Evolutionary conservation across 192 early-diverging fungal genomes (phyloP).

Genomic region (Spizellomyces sp.): DNA sequence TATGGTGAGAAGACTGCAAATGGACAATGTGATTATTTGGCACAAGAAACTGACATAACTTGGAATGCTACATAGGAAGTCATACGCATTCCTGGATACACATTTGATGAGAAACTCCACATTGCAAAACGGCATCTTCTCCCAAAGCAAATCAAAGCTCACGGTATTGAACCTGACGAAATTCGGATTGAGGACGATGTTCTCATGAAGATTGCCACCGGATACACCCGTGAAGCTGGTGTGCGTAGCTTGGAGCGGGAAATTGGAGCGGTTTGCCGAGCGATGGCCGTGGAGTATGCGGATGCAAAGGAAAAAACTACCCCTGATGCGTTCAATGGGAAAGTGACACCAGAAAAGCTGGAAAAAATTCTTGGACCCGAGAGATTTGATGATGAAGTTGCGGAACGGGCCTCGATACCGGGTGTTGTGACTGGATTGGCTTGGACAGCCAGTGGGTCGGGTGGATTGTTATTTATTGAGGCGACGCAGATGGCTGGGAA

Average conservation of each 20-base stretch:
- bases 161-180: constrained; percentile 57
- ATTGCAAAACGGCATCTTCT: constrained; percentile 75
- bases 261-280: constrained; percentile 69
- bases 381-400: constrained; percentile 70
- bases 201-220: constrained; percentile 61
- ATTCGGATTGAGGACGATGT: constrained; percentile 60
- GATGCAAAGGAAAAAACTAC: constrained; percentile 51
- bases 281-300: constrained; percentile 69
- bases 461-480: constrained; percentile 80
- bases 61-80: constrained; percentile 43
- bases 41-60: no score
- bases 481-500: constrained; percentile 74
- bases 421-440: constrained; percentile 87
- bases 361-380: constrained; percentile 66
- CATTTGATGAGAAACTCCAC: constrained; percentile 78
- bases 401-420: constrained; percentile 61
- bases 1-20: constrained; percentile 53
- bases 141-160: constrained; percentile 70
- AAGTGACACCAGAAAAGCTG: constrained; percentile 51
- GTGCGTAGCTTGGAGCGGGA: constrained; percentile 76
- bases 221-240: constrained; percentile 81
- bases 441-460: constrained; percentile 71
- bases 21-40: not conserved
- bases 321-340: constrained; percentile 43
- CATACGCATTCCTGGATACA: constrained; percentile 77